A percentile compares a stretch with the other conserved stretches of the same genome.
phyloP scores from a whole-genome alignment of 2,329 filamentous ascomycete genomes.

The Alternaria viburni region DNA sequence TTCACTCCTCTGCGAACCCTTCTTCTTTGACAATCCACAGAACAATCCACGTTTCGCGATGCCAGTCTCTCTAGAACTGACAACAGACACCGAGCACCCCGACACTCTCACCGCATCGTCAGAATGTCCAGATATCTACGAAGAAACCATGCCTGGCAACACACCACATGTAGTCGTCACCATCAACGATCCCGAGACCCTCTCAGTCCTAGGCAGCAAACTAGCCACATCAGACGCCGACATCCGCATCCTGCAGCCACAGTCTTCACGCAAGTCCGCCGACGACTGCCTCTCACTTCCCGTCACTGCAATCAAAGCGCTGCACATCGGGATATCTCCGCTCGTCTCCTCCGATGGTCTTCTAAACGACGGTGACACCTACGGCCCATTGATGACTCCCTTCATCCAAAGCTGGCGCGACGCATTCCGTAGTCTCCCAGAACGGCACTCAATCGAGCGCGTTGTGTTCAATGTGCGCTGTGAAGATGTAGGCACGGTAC shows the following conservation, averaged over 20 bases:
- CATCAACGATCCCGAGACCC: background rate
- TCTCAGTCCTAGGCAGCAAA: background rate
- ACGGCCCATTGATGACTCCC: background rate
- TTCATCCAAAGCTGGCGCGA: background rate
- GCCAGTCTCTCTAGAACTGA: background rate
- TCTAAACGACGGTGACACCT: background rate
- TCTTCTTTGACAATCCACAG: fast-evolving
- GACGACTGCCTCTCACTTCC: background rate
- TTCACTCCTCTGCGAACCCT: background rate
- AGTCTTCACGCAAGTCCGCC: background rate
- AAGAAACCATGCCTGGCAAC: background rate
- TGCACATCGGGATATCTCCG: background rate
- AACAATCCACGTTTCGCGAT: background rate
- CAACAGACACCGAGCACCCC: background rate
- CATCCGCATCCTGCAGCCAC: background rate
- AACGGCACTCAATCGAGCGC: background rate
- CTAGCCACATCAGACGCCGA: background rate
- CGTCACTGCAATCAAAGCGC: background rate
- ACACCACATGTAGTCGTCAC: fast-evolving
- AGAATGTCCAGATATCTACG: background rate
- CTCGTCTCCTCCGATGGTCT: background rate
- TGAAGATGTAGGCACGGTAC: background rate
- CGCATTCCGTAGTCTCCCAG: background rate
- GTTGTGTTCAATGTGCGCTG: background rate
- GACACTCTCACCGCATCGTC: background rate